Base-by-base conservation (phyloP, 345 rosid species). In the Crucihimalaya himalaica region DNA sequence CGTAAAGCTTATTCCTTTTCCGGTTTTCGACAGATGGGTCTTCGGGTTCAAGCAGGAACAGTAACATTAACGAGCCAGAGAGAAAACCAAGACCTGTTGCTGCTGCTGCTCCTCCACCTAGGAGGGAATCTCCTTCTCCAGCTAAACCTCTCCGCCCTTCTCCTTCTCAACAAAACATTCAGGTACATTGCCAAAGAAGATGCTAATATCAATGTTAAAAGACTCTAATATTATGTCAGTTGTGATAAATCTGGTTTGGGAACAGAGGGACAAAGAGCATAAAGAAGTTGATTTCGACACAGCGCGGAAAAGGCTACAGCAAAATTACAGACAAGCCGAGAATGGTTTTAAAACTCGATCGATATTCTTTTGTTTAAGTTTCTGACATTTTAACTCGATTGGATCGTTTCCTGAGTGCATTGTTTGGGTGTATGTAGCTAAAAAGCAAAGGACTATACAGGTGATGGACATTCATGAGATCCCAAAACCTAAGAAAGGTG, bases 401-500 rank as follows among this genome's bases (percentile, higher is more conserved):
- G 4, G 8, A 8, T 7, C 8, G 14, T 37, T 53, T 46, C 14
- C 35, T 48, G 47, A 66, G 20, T 10, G 18, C 4, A 6, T 15
- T 25, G 48, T 51, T 77, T 63, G n/a, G n/a, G n/a, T 65, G 59
- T 65, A 25, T 89, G 81, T 86, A 96, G 99, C 97, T 34, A 96
- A 92, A 85, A 96, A 78, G 92, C 99, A 96, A 86, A 86, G 99
- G 86, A 96, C 94, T 20, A 89, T 96, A 74, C 97, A 87, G 80
- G 97, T 96, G 90, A 96, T 96, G 99, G 99, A 86, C 83, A 89
- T 96, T 79, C 94, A 90, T 50, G 96, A 96, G 80, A 80, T 96
- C 67, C 99, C 99, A 60, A 96, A 96, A 83, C 91, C 97, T 57
- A 92, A 86, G 93, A 96, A 76, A 37, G 80, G 92, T 43, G 64